Base-by-base conservation (phyloP, 1,284 basidiomycete genomes). In the Malassezia slooffiae region DNA sequence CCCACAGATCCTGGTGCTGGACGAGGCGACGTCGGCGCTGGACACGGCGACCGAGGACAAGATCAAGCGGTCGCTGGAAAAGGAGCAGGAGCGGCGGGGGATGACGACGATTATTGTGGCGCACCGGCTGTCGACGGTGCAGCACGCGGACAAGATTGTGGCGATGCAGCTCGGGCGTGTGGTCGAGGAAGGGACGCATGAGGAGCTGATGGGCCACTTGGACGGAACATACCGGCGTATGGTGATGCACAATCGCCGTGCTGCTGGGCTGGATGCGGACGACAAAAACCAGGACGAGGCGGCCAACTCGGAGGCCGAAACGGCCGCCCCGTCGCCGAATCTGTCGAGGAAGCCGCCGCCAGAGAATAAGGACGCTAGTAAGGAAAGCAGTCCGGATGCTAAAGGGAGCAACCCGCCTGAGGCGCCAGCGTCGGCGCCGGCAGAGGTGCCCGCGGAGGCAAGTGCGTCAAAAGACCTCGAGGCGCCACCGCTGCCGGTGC, bases 41-140 rank as follows among this genome's bases (percentile, higher is more conserved):
- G 64, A 67, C 45, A 57, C 59, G 3, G 52, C 54, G 19, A 69
- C 64, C 3, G 66, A 69, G 42, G 55, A 54, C 38, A 51, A 52
- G 32, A 67, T 69, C 52, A 55, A 58, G 40, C 29, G 50, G 8
- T 55, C 52, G 13, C 46, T 69, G n/a, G 41, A 60, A 26, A 42
- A 47, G 34, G 64, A 69, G 40, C 65, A 68, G 48, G 35, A 44
- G 28, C 33, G 54, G 36, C 46, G 66, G 4, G 64, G 62, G 4
- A 69, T 69, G 64, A 67, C 65, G 7, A 55, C 50, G 15, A 54
- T 59, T 20, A 42, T 66, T 30, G 60, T 67, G n/a, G 65, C 65
- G 4, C 65, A 68, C 41, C 59, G 66, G 23, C 54, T 68, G 16
- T 61, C 58, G 30, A 68, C 66, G 4, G 55, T 68, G 27, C 54